phyloP scores from a whole-genome alignment of 2,329 filamentous ascomycete genomes.

The Passalora sequoiae region DNA sequence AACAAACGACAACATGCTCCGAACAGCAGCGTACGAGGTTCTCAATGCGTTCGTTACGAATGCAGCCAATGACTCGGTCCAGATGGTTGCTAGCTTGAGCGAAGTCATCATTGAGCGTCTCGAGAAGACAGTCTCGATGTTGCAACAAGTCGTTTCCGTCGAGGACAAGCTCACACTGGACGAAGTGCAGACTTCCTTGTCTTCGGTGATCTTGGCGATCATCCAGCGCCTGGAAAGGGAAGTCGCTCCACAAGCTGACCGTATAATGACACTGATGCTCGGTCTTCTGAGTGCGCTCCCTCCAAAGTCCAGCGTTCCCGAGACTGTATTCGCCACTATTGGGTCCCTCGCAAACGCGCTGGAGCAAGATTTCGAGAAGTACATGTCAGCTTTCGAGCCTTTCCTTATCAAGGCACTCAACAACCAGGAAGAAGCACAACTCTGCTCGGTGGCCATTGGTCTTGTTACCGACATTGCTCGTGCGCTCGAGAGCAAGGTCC shows the following conservation, averaged over 20 bases:
- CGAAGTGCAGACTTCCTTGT: constrained; percentile 95
- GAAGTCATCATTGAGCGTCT: constrained; percentile 86
- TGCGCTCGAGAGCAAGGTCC: constrained; percentile 80
- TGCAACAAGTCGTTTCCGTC: constrained; percentile 89
- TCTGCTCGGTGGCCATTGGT: constrained; percentile 96
- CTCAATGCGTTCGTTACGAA: constrained; percentile 92
- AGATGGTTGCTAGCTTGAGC: constrained; percentile 73
- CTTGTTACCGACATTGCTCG: constrained; percentile 94
- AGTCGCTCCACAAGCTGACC: constrained; percentile 81
- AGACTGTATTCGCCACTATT: constrained; percentile 86
- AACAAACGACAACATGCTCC: constrained; percentile 80
- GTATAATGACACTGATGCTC: constrained; percentile 85
- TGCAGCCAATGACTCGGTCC: constrained; percentile 77
- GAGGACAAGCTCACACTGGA: constrained; percentile 94
- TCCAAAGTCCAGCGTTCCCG: constrained; percentile 86
- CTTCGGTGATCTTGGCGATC: constrained; percentile 85
- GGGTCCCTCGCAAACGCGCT: constrained; percentile 87
- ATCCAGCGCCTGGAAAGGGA: constrained; percentile 87
- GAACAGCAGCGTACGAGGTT: constrained; percentile 95
- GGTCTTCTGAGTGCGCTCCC: constrained; percentile 72
- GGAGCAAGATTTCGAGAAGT: constrained; percentile 89
- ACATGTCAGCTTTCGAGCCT: constrained; percentile 92
- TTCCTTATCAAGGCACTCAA: constrained; percentile 90
- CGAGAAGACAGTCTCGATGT: constrained; percentile 82
- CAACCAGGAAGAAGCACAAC: constrained; percentile 89